These are phyloP conservation scores for Jimgerdemannia lactiflua DNA, from an alignment of 192 early-diverging fungal species.

Conservation along the genomic window DNA sequence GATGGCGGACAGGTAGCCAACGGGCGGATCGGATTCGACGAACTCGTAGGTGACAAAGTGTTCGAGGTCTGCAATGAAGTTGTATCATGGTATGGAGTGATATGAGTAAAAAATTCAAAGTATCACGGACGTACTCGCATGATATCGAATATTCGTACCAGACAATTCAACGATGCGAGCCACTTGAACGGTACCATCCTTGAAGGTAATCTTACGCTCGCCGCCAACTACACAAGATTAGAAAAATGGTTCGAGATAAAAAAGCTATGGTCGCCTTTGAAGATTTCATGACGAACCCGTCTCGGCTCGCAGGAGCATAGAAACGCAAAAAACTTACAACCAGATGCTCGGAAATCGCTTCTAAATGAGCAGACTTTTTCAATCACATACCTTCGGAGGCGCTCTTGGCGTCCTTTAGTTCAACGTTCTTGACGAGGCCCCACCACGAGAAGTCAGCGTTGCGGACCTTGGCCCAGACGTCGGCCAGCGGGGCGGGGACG, in stretches of 20 bases:
- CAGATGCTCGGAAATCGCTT: neutral
- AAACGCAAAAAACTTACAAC: neutral
- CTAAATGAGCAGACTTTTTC: neutral
- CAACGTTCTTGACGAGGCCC: slow-evolving; percentile 21
- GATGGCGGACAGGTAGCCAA: slow-evolving; percentile 48
- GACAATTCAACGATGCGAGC: slow-evolving; percentile 53
- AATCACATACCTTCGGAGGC: slow-evolving; percentile 9
- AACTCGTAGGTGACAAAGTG: slow-evolving; percentile 55
- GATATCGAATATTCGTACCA: slow-evolving; percentile 11
- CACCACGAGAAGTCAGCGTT: slow-evolving; percentile 21
- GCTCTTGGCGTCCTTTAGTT: slow-evolving; percentile 8
- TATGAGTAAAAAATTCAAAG: neutral
- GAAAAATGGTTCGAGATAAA: neutral
- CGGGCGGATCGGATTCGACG: slow-evolving; percentile 48
- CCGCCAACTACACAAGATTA: slow-evolving; percentile 40
- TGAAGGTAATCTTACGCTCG: slow-evolving; percentile 45
- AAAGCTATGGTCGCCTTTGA: too few species aligned
- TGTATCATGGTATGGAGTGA: neutral
- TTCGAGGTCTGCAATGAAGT: slow-evolving; percentile 23
- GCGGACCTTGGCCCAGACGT: slow-evolving; percentile 25
- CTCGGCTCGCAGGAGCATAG: neutral
- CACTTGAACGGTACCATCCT: slow-evolving; percentile 54
- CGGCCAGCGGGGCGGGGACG: neutral
- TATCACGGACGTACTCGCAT: too few species aligned
- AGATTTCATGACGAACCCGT: too few species aligned